Evolutionary conservation across 805 yeast species (phyloP), one percentile per base, ranked within the genome.

Genomic region (Starmerella gropengiesseri): DNA sequence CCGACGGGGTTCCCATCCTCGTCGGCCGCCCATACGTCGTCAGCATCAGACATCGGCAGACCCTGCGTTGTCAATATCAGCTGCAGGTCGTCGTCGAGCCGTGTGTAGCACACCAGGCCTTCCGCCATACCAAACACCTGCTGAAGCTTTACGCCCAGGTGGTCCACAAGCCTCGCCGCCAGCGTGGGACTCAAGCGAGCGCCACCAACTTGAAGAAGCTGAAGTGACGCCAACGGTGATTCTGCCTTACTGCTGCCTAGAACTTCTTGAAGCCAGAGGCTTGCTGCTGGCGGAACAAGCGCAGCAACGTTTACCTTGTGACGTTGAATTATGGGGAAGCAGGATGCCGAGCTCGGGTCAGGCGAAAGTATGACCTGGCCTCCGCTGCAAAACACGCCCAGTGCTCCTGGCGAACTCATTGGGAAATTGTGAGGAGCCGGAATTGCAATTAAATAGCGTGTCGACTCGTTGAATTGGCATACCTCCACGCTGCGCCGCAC

Each of bases 101-200:
- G 37, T 2, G 50, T 47, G 34, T 47, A 47, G 41, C 44, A 43
- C 14, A 47, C 50, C 5, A 47, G 47, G 2, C 50, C 50, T 36
- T 47, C 50, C 12, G 50, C 50, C 50, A 47, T 47, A 4, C 50
- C 50, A 26, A 47, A 41, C 4, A 47, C 50, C 20, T 47, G 50
- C 34, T 47, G 50, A 19, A 47, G 37, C 23, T 30, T 43, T 27
- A 44, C 33, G 3, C 37, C 21, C 6, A 47, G 33, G 19, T 36
- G 12, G n/a, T 43, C 41, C 2, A 40, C 40, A 12, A 47, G 37
- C 23, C 19, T 36, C 2, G 38, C 31, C n/a, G 50, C 50, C n/a
- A 47, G 20, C 7, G 44, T 36, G 2, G 50, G 50, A 21, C 50
- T 47, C 13, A 43, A 29, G 9, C 50, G 45, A 4, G 50, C 47